Evolutionary conservation across 768 basidiomycete genomes (phyloP).

Genomic region (Podaxis mareebaensis): DNA sequence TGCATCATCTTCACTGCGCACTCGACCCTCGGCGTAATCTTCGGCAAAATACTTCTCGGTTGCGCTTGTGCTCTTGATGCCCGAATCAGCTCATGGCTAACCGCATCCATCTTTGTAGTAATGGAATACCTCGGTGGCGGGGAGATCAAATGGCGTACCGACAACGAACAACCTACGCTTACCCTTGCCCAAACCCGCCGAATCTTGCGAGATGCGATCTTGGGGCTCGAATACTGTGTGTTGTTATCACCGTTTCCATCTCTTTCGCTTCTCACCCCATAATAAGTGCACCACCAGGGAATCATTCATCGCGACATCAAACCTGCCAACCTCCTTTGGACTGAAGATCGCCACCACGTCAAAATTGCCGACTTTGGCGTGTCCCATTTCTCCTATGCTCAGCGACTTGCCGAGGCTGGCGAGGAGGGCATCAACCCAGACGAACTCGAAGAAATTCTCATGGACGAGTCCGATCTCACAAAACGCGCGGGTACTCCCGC

Average conservation of each 20-base stretch:
- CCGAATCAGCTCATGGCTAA: constrained; percentile 14
- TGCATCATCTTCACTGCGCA: not conserved
- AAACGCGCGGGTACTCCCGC: constrained; percentile 94
- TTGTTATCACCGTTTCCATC: constrained; percentile 24
- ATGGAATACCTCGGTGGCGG: constrained; percentile 97
- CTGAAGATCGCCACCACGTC: constrained; percentile 80
- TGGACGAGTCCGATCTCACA: constrained; percentile 84
- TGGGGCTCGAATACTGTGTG: constrained; percentile 94
- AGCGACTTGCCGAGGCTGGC: constrained; percentile 69
- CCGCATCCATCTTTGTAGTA: constrained; percentile 46
- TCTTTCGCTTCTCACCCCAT: constrained; percentile 15
- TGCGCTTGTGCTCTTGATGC: constrained; percentile 6
- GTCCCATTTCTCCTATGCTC: constrained; percentile 92
- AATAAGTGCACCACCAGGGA: constrained; percentile 92
- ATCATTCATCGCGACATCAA: constrained; percentile 99
- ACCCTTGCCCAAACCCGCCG: constrained; percentile 80
- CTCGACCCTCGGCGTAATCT: constrained; percentile 4
- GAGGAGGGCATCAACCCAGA: constrained; percentile 35
- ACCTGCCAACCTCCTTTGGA: constrained; percentile 94
- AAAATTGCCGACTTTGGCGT: constrained; percentile 99
- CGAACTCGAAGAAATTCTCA: constrained; percentile 58
- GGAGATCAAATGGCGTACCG: constrained; percentile 87
- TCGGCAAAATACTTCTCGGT: constrained; percentile 9
- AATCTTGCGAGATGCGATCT: constrained; percentile 90
- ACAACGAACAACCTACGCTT: constrained; percentile 67